Evolutionary conservation across 2,329 filamentous ascomycete genomes (phyloP), one percentile per base, ranked within the genome.

Genomic region (Davidsoniella virescens): DNA sequence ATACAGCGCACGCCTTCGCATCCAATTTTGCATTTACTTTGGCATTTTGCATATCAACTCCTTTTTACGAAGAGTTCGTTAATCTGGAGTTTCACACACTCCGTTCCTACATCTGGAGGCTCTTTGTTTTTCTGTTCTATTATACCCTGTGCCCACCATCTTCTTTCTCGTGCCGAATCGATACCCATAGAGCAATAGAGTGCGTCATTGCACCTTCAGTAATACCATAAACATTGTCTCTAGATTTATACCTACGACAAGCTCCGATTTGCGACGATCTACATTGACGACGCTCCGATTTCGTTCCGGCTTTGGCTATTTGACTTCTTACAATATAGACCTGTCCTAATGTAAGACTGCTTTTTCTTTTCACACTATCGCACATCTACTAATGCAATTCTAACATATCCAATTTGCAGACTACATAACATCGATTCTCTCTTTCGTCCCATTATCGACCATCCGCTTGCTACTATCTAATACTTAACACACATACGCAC

Each of bases 381-480:
- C 38, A 18, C 50, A 49, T 16, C 20, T 23, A 5, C 20, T 23
- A 23, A 23, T 23, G 5, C 20, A 33, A 33, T 33, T 33, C 7
- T 33, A 33, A 33, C 29, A 33, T 9, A 33, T 33, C 8, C 7
- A 44, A 43, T 16, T 12, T 18, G 33, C 44, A 43, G 45, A 39
- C 40, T 39, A 38, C 36, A 49, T 45, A 41, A 12, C 39, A 40
- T 37, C 29, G 33, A 44, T 39, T 39, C 39, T 39, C 48, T 41
- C 45, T 50, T 38, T 43, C 47, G 33, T 49, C 53, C 50, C 16
- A 44, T 41, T 45, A 12, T 41, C 50, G 47, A 46, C 51, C 40
- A 50, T 50, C 44, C 18, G 36, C 25, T 16, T 16, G 16, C 23
- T 52, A 47, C 43, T 25, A 46, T 23, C 40, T 37, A 36, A 23